Percentiles rank a stretch among this genome's conserved stretches.
These are phyloP conservation scores for Eutrema salsugineum DNA, from an alignment of 441 rosid genomes.

Conservation along the genomic window DNA sequence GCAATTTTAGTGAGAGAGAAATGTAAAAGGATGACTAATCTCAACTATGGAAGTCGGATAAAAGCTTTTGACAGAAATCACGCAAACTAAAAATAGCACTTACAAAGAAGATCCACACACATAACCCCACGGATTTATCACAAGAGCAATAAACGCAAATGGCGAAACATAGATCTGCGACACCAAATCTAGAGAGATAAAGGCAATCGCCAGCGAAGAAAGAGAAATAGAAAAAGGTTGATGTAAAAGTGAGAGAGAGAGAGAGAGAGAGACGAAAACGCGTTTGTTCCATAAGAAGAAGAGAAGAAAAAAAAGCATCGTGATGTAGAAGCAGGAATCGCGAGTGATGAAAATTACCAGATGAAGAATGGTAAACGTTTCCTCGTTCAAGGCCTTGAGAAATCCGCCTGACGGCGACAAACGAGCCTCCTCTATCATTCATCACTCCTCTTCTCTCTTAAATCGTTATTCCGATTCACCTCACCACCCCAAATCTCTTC, in stretches of 20 bases:
- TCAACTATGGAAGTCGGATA: neutral
- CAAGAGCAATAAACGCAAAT: neutral
- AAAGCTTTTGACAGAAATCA: neutral
- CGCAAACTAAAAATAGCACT: conserved; percentile 20
- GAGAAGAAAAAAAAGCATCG: neutral
- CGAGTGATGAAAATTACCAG: conserved; percentile 47
- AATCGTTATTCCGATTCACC: neutral
- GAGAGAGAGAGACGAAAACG: conserved; percentile 11
- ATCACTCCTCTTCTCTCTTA: conserved; percentile 37
- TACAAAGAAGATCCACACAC: conserved; percentile 32
- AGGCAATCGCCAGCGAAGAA: conserved; percentile 9
- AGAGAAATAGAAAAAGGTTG: neutral
- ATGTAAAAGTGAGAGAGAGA: neutral
- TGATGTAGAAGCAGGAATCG: neutral
- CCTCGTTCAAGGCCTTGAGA: conserved; percentile 86
- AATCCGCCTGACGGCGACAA: conserved; percentile 92
- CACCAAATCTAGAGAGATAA: neutral
- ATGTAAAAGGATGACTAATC: neutral
- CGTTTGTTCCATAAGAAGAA: neutral
- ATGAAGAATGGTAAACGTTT: conserved; percentile 74
- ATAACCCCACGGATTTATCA: neutral
- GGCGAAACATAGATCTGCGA: conserved; percentile 19
- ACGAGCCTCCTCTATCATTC: conserved; percentile 93
- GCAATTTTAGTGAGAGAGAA: neutral
- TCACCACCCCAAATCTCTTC: neutral